These are phyloP conservation scores for Sclerotinia subarctica DNA, from an alignment of 2,329 filamentous ascomycete species.

Conservation along the genomic window DNA sequence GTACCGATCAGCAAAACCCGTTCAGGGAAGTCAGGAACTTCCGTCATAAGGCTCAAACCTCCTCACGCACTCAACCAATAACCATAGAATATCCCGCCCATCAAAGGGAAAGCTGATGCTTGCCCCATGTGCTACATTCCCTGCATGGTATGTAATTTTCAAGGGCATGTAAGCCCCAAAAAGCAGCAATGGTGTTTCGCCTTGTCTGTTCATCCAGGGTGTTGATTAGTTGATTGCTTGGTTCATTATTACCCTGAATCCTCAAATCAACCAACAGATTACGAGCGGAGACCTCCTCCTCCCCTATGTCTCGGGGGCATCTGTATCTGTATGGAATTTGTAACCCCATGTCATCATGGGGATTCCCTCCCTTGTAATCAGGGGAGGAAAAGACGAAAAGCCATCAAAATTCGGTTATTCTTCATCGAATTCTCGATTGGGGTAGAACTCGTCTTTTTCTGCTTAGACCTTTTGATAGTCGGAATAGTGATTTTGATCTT, in stretches of 20 bases:
- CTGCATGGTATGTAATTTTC: constrained; percentile 13
- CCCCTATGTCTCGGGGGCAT: not conserved
- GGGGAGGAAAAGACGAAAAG: not conserved
- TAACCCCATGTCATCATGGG: not conserved
- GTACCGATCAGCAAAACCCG: constrained; percentile 16
- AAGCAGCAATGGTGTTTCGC: constrained; percentile 15
- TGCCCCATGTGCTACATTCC: constrained; percentile 13
- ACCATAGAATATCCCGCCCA: not conserved
- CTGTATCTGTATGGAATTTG: too few relatives aligned
- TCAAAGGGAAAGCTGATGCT: constrained; percentile 18
- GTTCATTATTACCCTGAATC: not conserved
- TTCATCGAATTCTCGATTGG: constrained; percentile 15
- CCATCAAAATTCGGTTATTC: constrained; percentile 9
- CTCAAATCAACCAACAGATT: constrained; percentile 1
- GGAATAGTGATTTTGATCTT: not conserved
- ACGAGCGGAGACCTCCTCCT: constrained; percentile 3
- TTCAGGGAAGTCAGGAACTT: constrained; percentile 18
- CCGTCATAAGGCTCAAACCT: constrained; percentile 19
- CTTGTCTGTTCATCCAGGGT: constrained; percentile 1
- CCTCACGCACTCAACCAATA: constrained; percentile 1
- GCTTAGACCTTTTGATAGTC: not conserved
- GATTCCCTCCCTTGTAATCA: not conserved
- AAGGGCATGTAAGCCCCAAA: constrained; percentile 13
- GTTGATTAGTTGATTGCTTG: not conserved
- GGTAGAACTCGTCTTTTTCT: constrained; percentile 11